A percentile compares a stretch with the other conserved stretches of the same genome.
Conservation (phyloP, 805 yeast species). For the Zygosaccharomyces pseudorouxii region DNA sequence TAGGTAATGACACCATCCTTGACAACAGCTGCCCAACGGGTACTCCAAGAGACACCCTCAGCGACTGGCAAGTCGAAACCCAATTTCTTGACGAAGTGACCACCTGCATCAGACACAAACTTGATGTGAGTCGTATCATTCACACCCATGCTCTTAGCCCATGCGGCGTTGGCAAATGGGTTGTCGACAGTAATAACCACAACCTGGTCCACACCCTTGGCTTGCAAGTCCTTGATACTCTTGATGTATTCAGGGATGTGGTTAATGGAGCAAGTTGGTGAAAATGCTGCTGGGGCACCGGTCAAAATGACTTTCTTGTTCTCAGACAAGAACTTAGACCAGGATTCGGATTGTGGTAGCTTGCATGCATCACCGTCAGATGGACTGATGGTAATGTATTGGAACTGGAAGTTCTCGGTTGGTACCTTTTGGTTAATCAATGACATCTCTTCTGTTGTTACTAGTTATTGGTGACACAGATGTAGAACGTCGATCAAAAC, state of each 20-base stretch:
- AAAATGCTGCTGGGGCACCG: constrained; percentile 82
- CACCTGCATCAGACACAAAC: constrained; percentile 66
- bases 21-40: constrained; percentile 69
- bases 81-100: constrained; percentile 51
- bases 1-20: constrained; percentile 52
- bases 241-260: constrained; percentile 67
- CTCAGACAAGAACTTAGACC: constrained; percentile 28
- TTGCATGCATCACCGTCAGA: constrained; percentile 30
- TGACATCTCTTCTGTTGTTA: constrained; percentile 13
- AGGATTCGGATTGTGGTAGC: constrained; percentile 25
- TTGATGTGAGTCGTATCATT: constrained; percentile 38
- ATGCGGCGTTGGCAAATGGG: constrained; percentile 65
- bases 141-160: constrained; percentile 47
- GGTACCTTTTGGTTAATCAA: constrained; percentile 26
- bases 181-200: constrained; percentile 64
- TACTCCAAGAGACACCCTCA: constrained; percentile 53
- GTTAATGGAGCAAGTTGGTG: constrained; percentile 71
- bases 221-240: constrained; percentile 45
- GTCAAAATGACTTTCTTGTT: constrained; percentile 61
- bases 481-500: too few species aligned
- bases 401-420: constrained; percentile 27
- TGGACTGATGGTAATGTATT: constrained; percentile 30
- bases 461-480: not conserved
- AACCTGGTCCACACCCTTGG: constrained; percentile 59
- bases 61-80: constrained; percentile 57